phyloP scores from a whole-genome alignment of 495 filamentous ascomycete species.

The Evansstolkia leycettana region DNA sequence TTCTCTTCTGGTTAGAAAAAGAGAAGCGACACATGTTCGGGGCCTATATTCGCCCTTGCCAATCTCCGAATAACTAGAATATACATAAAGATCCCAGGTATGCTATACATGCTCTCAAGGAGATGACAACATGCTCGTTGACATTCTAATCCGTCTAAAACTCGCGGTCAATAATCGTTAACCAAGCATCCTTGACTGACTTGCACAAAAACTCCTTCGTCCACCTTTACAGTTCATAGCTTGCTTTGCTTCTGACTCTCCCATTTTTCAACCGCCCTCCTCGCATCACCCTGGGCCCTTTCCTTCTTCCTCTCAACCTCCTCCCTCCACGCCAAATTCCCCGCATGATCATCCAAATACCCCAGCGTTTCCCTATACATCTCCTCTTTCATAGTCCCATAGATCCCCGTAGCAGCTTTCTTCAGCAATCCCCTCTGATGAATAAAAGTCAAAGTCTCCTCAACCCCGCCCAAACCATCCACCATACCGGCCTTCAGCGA shows the following conservation, averaged over 20 bases:
- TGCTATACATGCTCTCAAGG: no score
- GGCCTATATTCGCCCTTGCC: no score
- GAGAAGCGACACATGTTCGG: no score
- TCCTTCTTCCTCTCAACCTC: conserved; percentile 19
- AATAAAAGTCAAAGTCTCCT: conserved; percentile 45
- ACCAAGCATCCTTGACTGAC: no score
- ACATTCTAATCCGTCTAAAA: no score
- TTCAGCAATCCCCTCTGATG: conserved; percentile 38
- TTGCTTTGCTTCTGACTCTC: conserved; percentile 25
- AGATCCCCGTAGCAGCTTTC: conserved; percentile 50
- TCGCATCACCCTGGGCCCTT: conserved; percentile 9
- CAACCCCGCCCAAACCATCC: conserved; percentile 52
- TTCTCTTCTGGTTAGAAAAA: no score
- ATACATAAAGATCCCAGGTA: no score
- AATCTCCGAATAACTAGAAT: no score
- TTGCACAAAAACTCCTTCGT: no score
- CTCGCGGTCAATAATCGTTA: no score
- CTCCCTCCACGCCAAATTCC: conserved; percentile 33
- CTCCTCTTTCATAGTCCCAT: conserved; percentile 56
- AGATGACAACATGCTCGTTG: no score
- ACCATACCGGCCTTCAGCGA: conserved; percentile 53
- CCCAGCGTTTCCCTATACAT: conserved; percentile 55
- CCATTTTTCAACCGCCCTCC: conserved; percentile 24
- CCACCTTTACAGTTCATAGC: no score
- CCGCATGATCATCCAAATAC: conserved; percentile 33